Evolutionary conservation across 345 rosid genomes (phyloP), one percentile per base, ranked within the genome.

Genomic region (Noccaea caerulescens): DNA sequence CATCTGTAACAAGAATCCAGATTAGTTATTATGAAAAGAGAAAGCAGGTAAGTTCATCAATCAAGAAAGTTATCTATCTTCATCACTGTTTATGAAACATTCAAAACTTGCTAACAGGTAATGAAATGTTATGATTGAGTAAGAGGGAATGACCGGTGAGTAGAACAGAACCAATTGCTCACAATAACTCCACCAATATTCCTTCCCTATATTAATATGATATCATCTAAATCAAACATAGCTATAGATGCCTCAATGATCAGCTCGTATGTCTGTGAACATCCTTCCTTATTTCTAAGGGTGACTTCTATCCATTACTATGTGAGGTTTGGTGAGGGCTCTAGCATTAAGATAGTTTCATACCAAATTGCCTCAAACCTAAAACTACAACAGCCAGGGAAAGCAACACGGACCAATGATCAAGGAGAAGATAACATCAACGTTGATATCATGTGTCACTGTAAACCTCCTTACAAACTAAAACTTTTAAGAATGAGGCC

Each of bases 1-100:
- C 32, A 61, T 82, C 97, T 91, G 79, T 76, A 54, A 60, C 32
- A 61, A 71, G 23, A 75, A 41, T 59, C 67, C 57, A 53, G 56
- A 59, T 50, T 37, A 54, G 47, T 49, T 23, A 32, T 11, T 13
- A 66, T 50, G 14, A 44, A 47, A 18, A 49, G n/a, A 34, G 11
- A 38, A 36, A 66, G 32, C 12, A 73, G 37, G 3, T 66, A 30
- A 76, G 5, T 41, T 39, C 12, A 30, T 53, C 7, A 16, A 68
- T 23, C 68, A 53, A 43, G 62, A 13, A 20, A 37, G 58, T 11
- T 27, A 10, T 12, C 20, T 30, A 64, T 49, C 3, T 4, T 41
- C 61, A 50, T 3, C 42, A 51, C 14, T 59, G 38, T 30, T 12
- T 32, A 61, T 1, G 14, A 4, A 68, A 16, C 25, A 68, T 10